Evolutionary conservation across 768 basidiomycete species (phyloP), one percentile per base, ranked within the genome.

Genomic region (Leccinum subgranulosum): DNA sequence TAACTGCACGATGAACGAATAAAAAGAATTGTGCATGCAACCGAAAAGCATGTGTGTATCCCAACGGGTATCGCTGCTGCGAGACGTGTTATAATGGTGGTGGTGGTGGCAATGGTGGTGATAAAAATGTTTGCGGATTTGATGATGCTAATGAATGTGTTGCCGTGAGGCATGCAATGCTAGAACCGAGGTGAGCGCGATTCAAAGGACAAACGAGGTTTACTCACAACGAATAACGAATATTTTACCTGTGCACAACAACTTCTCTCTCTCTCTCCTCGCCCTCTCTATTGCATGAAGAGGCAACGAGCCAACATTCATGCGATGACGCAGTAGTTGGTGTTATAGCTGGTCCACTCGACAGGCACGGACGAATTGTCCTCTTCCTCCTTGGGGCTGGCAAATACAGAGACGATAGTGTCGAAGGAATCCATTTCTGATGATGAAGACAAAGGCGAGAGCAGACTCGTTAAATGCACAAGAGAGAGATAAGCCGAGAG

Each of bases 201-300:
- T 11, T 43, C 17, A 7, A 49, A 25, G 12, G 21, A 27, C 31
- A 1, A 27, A 27, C 27, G n/a, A 39, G 4, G 19, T 47, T 25
- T 51, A 60, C 68, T 68, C 60, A 69, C 68, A 62, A 70, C 60
- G 54, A 63, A 61, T 27, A 36, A 47, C 59, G 54, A 63, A 61
- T 21, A 34, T 51, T 60, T 27, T 60, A 46, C 17, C 23, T n/a
- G 11, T 60, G 15, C 15, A 31, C n/a, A 17, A 36, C 19, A 33
- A 21, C 33, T 10, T 43, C 58, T 41, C 43, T 29, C 51, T 6
- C 41, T 19, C 10, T 19, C 39, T 4, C 36, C 41, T 19, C 15
- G 0, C 41, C 21, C 41, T 41, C 14, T 46, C 10, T 47, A 27
- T 15, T n/a, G 55, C 28, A 11, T n/a, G 52, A 43, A 43, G 21